Conservation (phyloP, 129 eudicot species). For the Rutidosis leptorrhynchoides region DNA sequence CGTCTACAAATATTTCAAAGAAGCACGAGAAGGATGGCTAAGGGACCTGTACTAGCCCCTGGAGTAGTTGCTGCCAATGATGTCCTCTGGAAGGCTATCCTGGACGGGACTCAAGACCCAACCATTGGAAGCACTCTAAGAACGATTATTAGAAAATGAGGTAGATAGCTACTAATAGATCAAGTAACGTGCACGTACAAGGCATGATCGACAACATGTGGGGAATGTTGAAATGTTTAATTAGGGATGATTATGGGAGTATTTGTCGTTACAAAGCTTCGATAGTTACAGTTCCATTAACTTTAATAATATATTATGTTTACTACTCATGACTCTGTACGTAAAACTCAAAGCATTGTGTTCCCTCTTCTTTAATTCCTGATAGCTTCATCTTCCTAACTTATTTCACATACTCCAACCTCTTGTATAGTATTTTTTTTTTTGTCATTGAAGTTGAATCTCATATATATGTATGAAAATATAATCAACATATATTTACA, state of each 20-base stretch:
- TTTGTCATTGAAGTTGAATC: not conserved
- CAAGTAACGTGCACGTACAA: slow-evolving; percentile 32
- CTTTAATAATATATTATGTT: slow-evolving; percentile 13
- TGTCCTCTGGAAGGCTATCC: too few relatives aligned
- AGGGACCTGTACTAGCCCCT: too few relatives aligned
- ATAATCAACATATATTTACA: too few relatives aligned
- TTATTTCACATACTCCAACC: slow-evolving; percentile 12
- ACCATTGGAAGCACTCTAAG: not conserved
- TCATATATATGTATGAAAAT: not conserved
- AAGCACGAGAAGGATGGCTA: too few relatives aligned
- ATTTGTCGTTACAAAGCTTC: slow-evolving; percentile 13
- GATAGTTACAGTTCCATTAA: slow-evolving; percentile 21
- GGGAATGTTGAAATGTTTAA: slow-evolving; percentile 11
- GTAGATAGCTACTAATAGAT: slow-evolving; percentile 5
- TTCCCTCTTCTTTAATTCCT: slow-evolving; percentile 27
- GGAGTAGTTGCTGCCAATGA: too few relatives aligned
- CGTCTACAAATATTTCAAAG: too few relatives aligned
- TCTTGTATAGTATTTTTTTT: not conserved
- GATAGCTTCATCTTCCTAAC: slow-evolving; percentile 38
- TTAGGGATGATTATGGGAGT: not conserved
- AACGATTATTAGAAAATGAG: not conserved
- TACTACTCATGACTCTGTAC: not conserved
- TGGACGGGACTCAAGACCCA: too few relatives aligned
- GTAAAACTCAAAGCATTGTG: slow-evolving; percentile 28
- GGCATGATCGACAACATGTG: slow-evolving; percentile 14